These are phyloP conservation scores for Cornus suecica DNA, from an alignment of 148 eudicot species.

Conservation along the genomic window DNA sequence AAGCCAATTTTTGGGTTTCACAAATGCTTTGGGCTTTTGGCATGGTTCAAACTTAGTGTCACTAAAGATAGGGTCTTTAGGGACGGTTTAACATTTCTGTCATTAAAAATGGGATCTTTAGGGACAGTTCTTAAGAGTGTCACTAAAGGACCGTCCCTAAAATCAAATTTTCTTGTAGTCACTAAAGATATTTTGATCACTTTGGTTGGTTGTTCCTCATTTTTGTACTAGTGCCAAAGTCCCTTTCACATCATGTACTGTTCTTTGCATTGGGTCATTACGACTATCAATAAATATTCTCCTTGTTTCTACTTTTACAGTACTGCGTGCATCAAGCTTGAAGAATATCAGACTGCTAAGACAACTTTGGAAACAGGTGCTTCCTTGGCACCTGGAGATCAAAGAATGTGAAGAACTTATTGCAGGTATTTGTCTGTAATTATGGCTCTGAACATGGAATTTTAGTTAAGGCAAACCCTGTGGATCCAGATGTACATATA, in stretches of 20 bases:
- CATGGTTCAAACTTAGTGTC: too few relatives aligned
- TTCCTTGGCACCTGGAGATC: slow-evolving; percentile 65
- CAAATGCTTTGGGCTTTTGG: too few relatives aligned
- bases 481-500: too few relatives aligned
- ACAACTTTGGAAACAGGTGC: slow-evolving; percentile 75
- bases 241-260: neutral
- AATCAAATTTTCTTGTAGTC: too few relatives aligned
- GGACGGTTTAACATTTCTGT: too few relatives aligned
- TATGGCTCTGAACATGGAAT: neutral
- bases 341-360: slow-evolving; percentile 93
- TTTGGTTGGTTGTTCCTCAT: neutral
- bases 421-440: slow-evolving; percentile 56
- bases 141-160: too few relatives aligned
- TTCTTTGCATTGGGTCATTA: neutral
- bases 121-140: too few relatives aligned
- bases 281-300: neutral
- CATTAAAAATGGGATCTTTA: too few relatives aligned
- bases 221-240: neutral
- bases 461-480: neutral
- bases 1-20: too few relatives aligned
- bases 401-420: slow-evolving; percentile 79
- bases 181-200: too few relatives aligned
- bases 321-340: slow-evolving; percentile 80
- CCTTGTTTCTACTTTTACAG: slow-evolving; percentile 32
- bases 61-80: too few relatives aligned